A percentile compares a stretch with the other conserved stretches of the same genome.
These are phyloP conservation scores for Cynanchum wilfordii DNA, from an alignment of 257 asterid species.

Conservation along the genomic window DNA sequence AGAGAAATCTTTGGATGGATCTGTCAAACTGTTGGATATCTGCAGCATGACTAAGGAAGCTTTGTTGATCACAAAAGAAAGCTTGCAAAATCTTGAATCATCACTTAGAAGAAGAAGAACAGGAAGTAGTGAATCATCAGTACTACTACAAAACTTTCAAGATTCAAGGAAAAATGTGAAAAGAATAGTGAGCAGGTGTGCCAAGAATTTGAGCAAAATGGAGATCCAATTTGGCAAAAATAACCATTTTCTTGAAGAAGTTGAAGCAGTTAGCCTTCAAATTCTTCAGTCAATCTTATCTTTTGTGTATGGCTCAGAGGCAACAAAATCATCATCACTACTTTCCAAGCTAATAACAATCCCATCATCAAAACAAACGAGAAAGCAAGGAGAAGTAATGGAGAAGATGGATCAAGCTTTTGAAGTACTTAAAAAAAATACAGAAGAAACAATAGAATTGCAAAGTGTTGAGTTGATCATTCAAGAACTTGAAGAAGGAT, in stretches of 20 bases:
- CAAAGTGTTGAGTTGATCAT: not conserved
- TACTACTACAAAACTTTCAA: not conserved
- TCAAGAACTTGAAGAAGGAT: constrained; percentile 18
- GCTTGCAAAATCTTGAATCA: constrained; percentile 19
- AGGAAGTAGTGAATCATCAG: not conserved
- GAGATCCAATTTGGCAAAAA: not conserved
- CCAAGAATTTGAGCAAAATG: constrained; percentile 23
- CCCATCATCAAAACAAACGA: constrained; percentile 2
- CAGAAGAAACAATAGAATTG: not conserved
- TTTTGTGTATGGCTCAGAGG: constrained; percentile 11
- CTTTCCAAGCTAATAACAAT: constrained; percentile 25
- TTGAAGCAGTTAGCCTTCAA: constrained; percentile 16
- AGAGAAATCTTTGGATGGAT: constrained; percentile 18
- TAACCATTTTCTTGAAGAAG: constrained; percentile 9
- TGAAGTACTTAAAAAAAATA: not conserved
- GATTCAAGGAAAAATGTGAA: constrained; percentile 28
- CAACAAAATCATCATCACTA: constrained; percentile 21
- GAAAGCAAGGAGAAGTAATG: not conserved
- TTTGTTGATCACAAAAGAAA: constrained; percentile 14
- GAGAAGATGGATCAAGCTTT: not conserved
- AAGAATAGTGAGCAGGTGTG: constrained; percentile 21
- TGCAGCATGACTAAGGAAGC: constrained; percentile 22
- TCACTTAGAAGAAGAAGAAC: constrained; percentile 26
- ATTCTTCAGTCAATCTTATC: constrained; percentile 22
- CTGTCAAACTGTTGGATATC: constrained; percentile 21